phyloP scores from a whole-genome alignment of 1,284 basidiomycete species.

The Puccinia coronata region DNA sequence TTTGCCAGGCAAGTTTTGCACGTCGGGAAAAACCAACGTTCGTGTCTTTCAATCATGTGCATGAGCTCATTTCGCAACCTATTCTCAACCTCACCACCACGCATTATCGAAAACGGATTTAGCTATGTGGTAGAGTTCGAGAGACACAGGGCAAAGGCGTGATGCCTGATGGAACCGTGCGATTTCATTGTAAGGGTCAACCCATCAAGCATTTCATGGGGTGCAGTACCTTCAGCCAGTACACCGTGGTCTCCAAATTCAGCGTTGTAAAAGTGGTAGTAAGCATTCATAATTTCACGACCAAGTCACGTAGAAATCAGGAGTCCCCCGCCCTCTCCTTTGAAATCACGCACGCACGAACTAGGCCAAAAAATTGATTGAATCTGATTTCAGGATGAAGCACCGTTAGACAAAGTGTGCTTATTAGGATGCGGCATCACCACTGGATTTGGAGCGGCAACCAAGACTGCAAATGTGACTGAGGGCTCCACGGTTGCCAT shows the following conservation, averaged over 20 bases:
- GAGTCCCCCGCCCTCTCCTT: no score
- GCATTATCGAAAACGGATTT: constrained; percentile 1
- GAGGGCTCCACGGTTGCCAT: constrained; percentile 85
- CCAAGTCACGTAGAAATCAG: not conserved
- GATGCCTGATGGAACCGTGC: constrained; percentile 89
- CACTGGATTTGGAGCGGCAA: constrained; percentile 69
- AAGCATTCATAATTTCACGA: constrained; percentile 60
- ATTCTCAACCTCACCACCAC: constrained; percentile 46
- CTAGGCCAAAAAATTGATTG: not conserved
- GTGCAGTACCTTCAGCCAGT: constrained; percentile 96
- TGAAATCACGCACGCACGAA: not conserved
- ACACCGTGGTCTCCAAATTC: constrained; percentile 96
- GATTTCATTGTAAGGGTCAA: constrained; percentile 88
- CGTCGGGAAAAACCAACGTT: constrained; percentile 97
- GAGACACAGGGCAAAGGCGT: constrained; percentile 91
- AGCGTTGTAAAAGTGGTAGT: constrained; percentile 70
- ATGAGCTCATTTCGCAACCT: constrained; percentile 52
- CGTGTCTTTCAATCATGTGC: not conserved
- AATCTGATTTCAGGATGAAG: constrained; percentile 63
- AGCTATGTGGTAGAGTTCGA: constrained; percentile 67
- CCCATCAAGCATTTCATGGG: constrained; percentile 96
- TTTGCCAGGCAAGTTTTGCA: constrained; percentile 72
- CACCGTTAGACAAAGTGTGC: constrained; percentile 91
- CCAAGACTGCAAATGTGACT: constrained; percentile 65
- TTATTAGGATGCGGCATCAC: constrained; percentile 91